Conservation (phyloP, 2,329 filamentous ascomycete genomes). For the Penicillium italicum region DNA sequence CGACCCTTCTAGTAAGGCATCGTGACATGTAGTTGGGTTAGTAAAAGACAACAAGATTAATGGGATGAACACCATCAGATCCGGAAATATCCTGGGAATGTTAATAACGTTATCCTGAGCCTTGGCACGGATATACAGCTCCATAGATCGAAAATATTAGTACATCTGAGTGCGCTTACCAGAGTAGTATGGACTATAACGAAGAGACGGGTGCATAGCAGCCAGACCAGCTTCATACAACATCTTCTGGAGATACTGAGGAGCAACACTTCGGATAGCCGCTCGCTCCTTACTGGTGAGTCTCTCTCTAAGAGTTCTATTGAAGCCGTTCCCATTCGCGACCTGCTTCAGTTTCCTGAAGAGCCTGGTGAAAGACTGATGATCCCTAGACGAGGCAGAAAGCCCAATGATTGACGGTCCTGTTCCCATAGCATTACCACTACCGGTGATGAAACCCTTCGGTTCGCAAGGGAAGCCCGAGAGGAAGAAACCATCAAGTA, state of each 20-base stretch:
- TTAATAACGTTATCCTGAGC: not conserved
- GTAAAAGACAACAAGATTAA: not conserved
- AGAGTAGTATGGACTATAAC: not conserved
- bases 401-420: not conserved
- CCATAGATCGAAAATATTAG: not conserved
- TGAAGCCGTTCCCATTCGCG: not conserved
- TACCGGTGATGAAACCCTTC: not conserved
- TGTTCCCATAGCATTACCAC: not conserved
- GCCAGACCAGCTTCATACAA: not conserved
- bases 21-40: no score
- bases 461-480: not conserved
- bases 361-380: not conserved
- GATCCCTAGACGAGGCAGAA: not conserved
- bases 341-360: not conserved
- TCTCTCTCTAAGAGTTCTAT: not conserved
- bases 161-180: not conserved
- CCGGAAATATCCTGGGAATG: no score
- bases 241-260: not conserved
- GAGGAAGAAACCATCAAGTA: not conserved
- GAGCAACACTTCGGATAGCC: constrained; percentile 1
- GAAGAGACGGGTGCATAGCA: not conserved
- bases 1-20: no score
- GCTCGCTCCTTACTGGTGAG: not conserved
- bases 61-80: not conserved
- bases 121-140: not conserved